phyloP scores from a whole-genome alignment of 148 eudicot genomes.

The Arbutus unedo region DNA sequence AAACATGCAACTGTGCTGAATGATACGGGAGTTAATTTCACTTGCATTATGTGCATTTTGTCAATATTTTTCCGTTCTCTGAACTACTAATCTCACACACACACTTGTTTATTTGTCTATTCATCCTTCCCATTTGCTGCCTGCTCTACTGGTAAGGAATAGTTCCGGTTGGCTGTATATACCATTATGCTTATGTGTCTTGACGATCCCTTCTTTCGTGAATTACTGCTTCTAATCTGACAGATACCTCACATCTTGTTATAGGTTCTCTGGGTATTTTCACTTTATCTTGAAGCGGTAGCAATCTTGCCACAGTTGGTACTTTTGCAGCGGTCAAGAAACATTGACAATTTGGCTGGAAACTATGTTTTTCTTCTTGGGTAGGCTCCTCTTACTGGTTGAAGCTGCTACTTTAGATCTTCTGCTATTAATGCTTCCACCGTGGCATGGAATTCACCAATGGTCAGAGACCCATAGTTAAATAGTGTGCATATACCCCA shows the following conservation, averaged over 20 bases:
- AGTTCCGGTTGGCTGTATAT: too few species aligned
- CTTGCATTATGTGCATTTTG: not conserved
- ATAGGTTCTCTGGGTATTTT: conserved; percentile 49
- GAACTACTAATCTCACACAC: too few species aligned
- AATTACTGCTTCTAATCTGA: too few species aligned
- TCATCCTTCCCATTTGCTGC: too few species aligned
- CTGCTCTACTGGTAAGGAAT: too few species aligned
- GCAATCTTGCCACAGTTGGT: conserved; percentile 57
- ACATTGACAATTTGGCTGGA: conserved; percentile 54
- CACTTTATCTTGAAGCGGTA: conserved; percentile 52
- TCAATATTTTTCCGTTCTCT: not conserved
- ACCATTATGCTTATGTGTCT: too few species aligned
- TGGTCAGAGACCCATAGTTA: not conserved
- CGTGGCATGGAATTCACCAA: not conserved
- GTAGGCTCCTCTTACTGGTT: conserved; percentile 24
- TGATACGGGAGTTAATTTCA: not conserved
- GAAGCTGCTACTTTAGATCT: not conserved
- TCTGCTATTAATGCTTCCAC: not conserved
- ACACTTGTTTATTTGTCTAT: too few species aligned
- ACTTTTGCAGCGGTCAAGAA: conserved; percentile 46
- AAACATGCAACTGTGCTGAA: not conserved
- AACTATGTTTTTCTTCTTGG: conserved; percentile 51
- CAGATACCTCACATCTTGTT: not conserved
- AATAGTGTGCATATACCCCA: not conserved
- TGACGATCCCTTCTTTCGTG: too few species aligned